These are phyloP conservation scores for Phytomonas sp. DNA, from an alignment of 208 protist genomes.

Conservation along the genomic window DNA sequence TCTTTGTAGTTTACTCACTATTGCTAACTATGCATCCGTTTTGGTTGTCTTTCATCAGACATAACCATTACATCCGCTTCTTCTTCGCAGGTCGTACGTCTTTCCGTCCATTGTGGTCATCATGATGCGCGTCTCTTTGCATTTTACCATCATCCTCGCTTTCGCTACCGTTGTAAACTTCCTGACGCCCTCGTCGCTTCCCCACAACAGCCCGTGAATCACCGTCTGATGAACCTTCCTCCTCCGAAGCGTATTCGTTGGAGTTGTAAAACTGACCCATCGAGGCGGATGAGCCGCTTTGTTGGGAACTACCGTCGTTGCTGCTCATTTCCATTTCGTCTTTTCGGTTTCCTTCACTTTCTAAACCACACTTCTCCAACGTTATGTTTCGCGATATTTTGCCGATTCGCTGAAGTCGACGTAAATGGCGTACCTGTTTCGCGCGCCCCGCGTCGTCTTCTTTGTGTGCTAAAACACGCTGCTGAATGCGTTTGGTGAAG, in stretches of 20 bases:
- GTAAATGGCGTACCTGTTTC: constrained; percentile 71
- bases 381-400: constrained; percentile 53
- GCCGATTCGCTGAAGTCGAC: constrained; percentile 53
- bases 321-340: constrained; percentile 17
- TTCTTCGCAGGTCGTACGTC: neutral
- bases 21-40: neutral
- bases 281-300: constrained; percentile 20
- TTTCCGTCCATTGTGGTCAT: neutral
- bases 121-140: neutral
- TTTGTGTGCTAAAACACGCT: constrained; percentile 36
- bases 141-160: constrained; percentile 9
- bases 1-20: neutral
- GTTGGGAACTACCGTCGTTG: constrained; percentile 15
- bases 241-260: constrained; percentile 11
- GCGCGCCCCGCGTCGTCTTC: constrained; percentile 50
- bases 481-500: constrained; percentile 1
- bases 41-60: neutral
- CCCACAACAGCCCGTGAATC: neutral
- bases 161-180: constrained; percentile 19
- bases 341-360: constrained; percentile 20
- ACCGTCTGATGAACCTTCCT: constrained; percentile 20
- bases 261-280: constrained; percentile 24
- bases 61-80: neutral
- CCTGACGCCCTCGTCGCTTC: constrained; percentile 6
- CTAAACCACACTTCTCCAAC: constrained; percentile 39